phyloP scores from a whole-genome alignment of 2,329 filamentous ascomycete species.

The Dactylellina leptospora region DNA sequence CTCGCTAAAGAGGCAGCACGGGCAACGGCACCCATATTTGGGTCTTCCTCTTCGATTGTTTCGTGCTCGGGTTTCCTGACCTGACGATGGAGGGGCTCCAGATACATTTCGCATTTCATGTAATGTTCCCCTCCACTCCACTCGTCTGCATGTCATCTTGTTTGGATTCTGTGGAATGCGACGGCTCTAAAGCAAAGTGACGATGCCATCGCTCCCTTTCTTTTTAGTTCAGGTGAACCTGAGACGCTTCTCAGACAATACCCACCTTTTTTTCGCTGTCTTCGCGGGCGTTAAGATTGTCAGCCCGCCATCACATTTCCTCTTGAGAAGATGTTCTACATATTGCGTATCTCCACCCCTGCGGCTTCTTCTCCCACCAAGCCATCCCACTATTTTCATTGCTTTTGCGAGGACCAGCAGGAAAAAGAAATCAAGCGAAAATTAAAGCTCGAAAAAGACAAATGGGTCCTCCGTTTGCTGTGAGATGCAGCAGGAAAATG shows the following conservation, averaged over 20 bases:
- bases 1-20: slow-evolving; percentile 43
- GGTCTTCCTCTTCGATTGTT: slow-evolving; percentile 7
- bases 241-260: slow-evolving; percentile 52
- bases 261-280: slow-evolving; percentile 8
- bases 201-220: slow-evolving; percentile 43
- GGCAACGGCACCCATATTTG: slow-evolving; percentile 39
- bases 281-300: slow-evolving; percentile 13
- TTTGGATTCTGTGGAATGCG: slow-evolving; percentile 46
- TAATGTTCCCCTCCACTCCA: slow-evolving; percentile 46
- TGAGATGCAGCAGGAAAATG: slow-evolving; percentile 41
- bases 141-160: slow-evolving; percentile 40
- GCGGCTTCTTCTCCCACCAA: slow-evolving; percentile 44
- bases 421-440: slow-evolving; percentile 9
- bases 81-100: slow-evolving; percentile 31
- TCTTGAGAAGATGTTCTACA: slow-evolving; percentile 46
- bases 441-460: slow-evolving; percentile 14
- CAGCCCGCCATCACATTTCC: slow-evolving; percentile 45
- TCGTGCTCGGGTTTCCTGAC: slow-evolving; percentile 27
- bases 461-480: slow-evolving; percentile 5
- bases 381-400: slow-evolving; percentile 27
- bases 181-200: slow-evolving; percentile 27
- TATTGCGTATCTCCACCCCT: slow-evolving; percentile 53
- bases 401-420: slow-evolving; percentile 34
- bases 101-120: slow-evolving; percentile 37
- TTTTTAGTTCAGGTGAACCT: slow-evolving; percentile 35